A percentile compares a stretch with the other conserved stretches of the same genome.
Evolutionary conservation across 139 green algal species (phyloP).

Genomic region (Volvox africanus): DNA sequence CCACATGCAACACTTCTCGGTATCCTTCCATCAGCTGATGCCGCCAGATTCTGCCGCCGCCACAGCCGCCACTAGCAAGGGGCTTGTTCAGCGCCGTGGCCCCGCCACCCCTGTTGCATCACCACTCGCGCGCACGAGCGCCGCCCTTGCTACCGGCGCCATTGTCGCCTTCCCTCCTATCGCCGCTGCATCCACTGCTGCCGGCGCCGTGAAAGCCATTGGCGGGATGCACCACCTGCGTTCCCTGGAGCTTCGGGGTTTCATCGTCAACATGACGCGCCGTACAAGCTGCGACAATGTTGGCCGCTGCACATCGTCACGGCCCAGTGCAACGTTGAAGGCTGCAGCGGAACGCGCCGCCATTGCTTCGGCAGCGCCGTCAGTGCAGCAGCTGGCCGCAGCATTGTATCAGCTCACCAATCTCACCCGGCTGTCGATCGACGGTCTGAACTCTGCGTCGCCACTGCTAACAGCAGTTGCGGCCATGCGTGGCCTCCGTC

Average conservation of each 20-base stretch:
- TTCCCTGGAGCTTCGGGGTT: slow-evolving; percentile 19
- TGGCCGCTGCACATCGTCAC: background rate
- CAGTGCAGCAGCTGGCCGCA: background rate
- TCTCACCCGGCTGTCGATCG: slow-evolving; percentile 1
- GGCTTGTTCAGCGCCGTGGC: background rate
- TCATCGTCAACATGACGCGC: background rate
- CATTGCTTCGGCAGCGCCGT: background rate
- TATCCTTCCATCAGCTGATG: background rate
- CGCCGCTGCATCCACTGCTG: background rate
- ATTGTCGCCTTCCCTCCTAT: background rate
- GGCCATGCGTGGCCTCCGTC: background rate
- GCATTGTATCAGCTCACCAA: slow-evolving; percentile 8
- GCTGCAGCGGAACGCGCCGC: background rate
- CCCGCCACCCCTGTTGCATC: background rate
- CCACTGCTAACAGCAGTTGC: background rate
- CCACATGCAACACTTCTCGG: background rate
- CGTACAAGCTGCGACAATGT: background rate
- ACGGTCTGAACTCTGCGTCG: background rate
- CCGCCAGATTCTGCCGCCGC: background rate
- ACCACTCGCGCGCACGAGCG: background rate
- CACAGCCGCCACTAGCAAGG: background rate
- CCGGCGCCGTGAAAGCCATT: background rate
- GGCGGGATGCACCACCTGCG: background rate
- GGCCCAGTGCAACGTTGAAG: background rate
- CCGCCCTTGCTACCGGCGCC: background rate